Percentiles rank a stretch among this genome's conserved stretches.
phyloP scores from a whole-genome alignment of 495 filamentous ascomycete genomes.

The Penicillium herquei region DNA sequence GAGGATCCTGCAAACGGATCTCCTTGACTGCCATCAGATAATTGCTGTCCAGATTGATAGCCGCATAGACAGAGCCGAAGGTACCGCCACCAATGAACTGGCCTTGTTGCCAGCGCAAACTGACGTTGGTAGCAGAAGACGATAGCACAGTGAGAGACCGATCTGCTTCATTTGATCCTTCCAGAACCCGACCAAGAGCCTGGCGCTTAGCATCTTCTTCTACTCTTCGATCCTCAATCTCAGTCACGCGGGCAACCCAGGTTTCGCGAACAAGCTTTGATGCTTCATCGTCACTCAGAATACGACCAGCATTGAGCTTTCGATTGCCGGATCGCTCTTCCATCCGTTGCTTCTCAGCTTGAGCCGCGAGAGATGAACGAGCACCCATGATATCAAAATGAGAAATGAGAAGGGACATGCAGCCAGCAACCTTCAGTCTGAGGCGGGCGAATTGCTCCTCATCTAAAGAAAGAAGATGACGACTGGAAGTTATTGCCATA shows the following conservation, averaged over 20 bases:
- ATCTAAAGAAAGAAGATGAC: slow-evolving; percentile 82
- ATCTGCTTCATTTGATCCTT: slow-evolving; percentile 93
- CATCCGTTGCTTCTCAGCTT: slow-evolving; percentile 81
- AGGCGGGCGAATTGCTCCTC: slow-evolving; percentile 81
- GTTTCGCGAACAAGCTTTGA: slow-evolving; percentile 67
- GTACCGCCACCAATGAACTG: slow-evolving; percentile 96
- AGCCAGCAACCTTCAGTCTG: slow-evolving; percentile 87
- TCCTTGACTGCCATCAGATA: slow-evolving; percentile 98
- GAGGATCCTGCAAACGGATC: slow-evolving; percentile 94
- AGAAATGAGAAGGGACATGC: slow-evolving; percentile 95
- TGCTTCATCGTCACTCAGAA: slow-evolving; percentile 84
- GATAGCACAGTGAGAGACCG: slow-evolving; percentile 90
- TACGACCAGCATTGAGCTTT: slow-evolving; percentile 69
- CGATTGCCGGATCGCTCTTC: slow-evolving; percentile 74
- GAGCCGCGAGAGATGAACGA: slow-evolving; percentile 84
- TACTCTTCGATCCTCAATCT: slow-evolving; percentile 74
- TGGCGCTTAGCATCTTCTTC: slow-evolving; percentile 85
- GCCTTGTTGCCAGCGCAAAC: slow-evolving; percentile 94
- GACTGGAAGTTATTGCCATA: slow-evolving; percentile 92
- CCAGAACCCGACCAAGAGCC: slow-evolving; percentile 82
- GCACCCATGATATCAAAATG: slow-evolving; percentile 99
- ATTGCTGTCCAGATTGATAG: slow-evolving; percentile 93
- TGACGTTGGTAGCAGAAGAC: slow-evolving; percentile 90
- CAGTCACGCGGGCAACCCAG: slow-evolving; percentile 64
- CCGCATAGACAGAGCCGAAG: slow-evolving; percentile 94